phyloP scores from a whole-genome alignment of 2,329 filamentous ascomycete species.

The Fusarium transvaalense region DNA sequence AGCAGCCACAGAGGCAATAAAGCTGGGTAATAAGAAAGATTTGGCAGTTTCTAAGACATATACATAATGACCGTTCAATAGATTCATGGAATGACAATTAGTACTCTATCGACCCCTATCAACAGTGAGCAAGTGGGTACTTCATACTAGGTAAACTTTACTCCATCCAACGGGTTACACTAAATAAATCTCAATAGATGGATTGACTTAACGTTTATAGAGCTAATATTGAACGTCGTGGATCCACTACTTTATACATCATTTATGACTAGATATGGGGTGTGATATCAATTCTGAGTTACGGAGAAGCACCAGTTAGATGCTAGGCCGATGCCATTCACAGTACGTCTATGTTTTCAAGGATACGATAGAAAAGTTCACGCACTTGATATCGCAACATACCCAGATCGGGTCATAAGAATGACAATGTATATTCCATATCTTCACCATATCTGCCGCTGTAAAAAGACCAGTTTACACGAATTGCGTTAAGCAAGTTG shows the following conservation, averaged over 20 bases:
- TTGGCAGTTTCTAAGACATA: neutral
- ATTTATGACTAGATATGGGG: neutral
- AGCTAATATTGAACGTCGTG: neutral
- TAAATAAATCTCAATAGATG: slow-evolving; percentile 3
- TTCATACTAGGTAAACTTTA: neutral
- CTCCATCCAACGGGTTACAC: neutral
- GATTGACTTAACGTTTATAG: neutral
- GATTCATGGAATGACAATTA: neutral
- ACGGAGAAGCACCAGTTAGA: neutral
- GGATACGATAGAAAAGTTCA: neutral
- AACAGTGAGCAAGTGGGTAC: neutral
- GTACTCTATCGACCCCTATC: slow-evolving; percentile 6
- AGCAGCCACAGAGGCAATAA: neutral
- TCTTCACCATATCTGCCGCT: slow-evolving; percentile 9
- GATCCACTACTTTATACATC: neutral
- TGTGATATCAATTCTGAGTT: neutral
- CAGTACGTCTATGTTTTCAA: neutral
- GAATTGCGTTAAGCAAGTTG: slow-evolving; percentile 11
- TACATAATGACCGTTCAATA: neutral
- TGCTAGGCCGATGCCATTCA: neutral
- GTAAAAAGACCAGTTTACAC: slow-evolving; percentile 1
- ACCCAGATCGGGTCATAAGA: neutral
- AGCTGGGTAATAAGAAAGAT: neutral
- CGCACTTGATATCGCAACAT: neutral
- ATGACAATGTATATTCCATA: slow-evolving; percentile 9